Conservation (phyloP, 805 yeast genomes). For the Candida insectalens region DNA sequence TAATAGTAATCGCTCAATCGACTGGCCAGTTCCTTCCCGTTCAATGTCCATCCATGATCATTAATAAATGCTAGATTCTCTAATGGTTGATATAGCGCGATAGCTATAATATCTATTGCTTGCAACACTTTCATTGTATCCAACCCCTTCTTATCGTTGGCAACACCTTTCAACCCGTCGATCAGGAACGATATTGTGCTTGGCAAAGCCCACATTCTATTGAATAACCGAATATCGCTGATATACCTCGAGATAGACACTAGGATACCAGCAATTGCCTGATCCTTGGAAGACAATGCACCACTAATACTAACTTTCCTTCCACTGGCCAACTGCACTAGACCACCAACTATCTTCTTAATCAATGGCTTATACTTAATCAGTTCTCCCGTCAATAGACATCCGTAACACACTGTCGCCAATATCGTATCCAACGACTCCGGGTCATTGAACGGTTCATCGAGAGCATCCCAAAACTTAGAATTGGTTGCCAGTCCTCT, state of each 20-base stretch:
- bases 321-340: too few relatives aligned
- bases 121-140: slow-evolving; percentile 16
- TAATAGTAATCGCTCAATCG: slow-evolving; percentile 18
- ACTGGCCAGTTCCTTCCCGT: slow-evolving; percentile 7
- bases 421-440: slow-evolving; percentile 21
- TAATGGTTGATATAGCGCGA: slow-evolving; percentile 23
- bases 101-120: slow-evolving; percentile 15
- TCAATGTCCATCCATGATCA: slow-evolving; percentile 23
- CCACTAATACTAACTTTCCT: too few relatives aligned
- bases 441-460: slow-evolving; percentile 18
- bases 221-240: slow-evolving; percentile 26
- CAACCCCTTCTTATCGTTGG: slow-evolving; percentile 5
- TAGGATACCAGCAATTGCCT: slow-evolving; percentile 5
- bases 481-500: slow-evolving; percentile 14
- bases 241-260: slow-evolving; percentile 22
- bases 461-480: slow-evolving; percentile 18
- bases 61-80: slow-evolving; percentile 26
- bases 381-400: slow-evolving; percentile 15
- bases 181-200: slow-evolving; percentile 17
- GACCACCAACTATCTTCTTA: too few relatives aligned
- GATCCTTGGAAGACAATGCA: too few relatives aligned
- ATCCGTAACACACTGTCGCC: slow-evolving; percentile 25
- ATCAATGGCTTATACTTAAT: slow-evolving; percentile 4
- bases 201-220: slow-evolving; percentile 27
- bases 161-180: slow-evolving; percentile 8